These are phyloP conservation scores for Diaporthe velutina DNA, from an alignment of 2,329 filamentous ascomycete genomes.

Conservation along the genomic window DNA sequence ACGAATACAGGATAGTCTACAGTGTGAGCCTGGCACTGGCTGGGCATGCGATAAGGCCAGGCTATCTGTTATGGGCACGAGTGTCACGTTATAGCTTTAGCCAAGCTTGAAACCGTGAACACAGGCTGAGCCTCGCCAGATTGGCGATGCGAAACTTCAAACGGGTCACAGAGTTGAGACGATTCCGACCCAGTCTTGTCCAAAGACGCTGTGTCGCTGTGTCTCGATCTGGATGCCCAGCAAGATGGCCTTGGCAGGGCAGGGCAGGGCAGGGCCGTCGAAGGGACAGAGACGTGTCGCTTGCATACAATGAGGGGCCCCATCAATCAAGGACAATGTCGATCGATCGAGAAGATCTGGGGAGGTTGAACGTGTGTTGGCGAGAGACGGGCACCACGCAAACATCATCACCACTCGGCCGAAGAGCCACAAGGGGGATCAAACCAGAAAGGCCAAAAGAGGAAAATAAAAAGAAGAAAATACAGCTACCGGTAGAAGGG, in stretches of 20 bases:
- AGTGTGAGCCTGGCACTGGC: neutral
- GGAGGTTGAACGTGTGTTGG: neutral
- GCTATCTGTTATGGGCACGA: neutral
- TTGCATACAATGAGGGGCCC: neutral
- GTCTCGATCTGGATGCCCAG: neutral
- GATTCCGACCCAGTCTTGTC: neutral
- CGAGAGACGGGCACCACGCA: neutral
- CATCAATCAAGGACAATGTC: neutral
- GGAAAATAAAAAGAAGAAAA: no score
- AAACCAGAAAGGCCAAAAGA: neutral
- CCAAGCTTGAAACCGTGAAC: conserved; percentile 23
- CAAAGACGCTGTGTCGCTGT: neutral
- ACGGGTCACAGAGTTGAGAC: conserved; percentile 34
- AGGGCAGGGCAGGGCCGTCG: neutral
- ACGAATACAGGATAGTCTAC: neutral
- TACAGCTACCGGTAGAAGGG: neutral
- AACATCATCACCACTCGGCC: neutral
- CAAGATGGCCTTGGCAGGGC: neutral
- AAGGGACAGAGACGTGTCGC: neutral
- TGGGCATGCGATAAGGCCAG: neutral
- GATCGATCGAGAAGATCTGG: neutral
- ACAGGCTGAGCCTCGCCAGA: conserved; percentile 1
- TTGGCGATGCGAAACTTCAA: conserved; percentile 21
- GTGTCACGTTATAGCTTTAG: neutral
- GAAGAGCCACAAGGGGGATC: neutral